phyloP scores from a whole-genome alignment of 2,329 filamentous ascomycete species.

The Nigrograna mackinnonii region DNA sequence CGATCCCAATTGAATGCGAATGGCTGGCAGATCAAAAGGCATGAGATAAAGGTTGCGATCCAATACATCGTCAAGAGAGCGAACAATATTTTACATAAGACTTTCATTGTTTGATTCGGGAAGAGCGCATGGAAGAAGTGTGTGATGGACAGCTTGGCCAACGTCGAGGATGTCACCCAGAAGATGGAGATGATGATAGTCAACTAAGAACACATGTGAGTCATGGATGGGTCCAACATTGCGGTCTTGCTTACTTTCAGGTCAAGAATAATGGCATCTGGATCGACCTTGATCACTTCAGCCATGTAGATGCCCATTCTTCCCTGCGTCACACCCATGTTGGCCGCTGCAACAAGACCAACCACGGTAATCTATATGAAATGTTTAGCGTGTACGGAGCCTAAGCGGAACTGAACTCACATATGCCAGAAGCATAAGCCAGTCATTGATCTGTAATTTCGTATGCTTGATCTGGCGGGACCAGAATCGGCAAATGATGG shows the following conservation, averaged over 20 bases:
- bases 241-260: background rate
- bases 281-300: background rate
- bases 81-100: background rate
- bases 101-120: background rate
- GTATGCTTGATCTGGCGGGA: background rate
- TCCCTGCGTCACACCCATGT: background rate
- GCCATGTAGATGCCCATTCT: background rate
- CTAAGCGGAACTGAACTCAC: constrained; percentile 3
- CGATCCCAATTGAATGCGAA: constrained; percentile 2
- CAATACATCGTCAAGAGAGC: background rate
- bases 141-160: constrained; percentile 8
- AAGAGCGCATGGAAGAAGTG: constrained; percentile 7
- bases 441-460: constrained; percentile 8
- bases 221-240: background rate
- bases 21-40: constrained; percentile 3
- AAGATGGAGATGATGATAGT: constrained; percentile 1
- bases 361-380: background rate
- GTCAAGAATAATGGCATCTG: background rate
- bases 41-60: background rate
- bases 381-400: background rate
- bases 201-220: background rate
- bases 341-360: background rate
- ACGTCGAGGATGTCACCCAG: constrained; percentile 1
- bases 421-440: constrained; percentile 10
- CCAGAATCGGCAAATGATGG: background rate